Conservation (phyloP, 2,329 filamentous ascomycete species). For the Thyridium curvatum region DNA sequence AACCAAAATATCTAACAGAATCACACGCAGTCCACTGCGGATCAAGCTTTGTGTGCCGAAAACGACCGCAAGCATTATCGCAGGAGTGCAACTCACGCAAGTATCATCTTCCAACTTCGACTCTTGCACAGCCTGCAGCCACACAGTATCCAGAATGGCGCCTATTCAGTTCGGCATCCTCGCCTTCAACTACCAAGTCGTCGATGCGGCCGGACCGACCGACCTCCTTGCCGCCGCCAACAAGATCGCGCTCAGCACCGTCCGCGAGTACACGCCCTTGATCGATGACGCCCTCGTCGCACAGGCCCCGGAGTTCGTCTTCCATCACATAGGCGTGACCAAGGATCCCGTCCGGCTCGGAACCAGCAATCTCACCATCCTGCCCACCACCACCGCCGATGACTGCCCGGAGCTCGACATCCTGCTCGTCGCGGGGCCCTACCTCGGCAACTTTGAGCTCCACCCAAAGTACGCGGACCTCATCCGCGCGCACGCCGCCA, state of each 20-base stretch:
- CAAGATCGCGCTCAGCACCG: constrained; percentile 10
- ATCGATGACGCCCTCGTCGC: constrained; percentile 12
- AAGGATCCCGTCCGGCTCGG: constrained; percentile 15
- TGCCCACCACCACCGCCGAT: constrained; percentile 23
- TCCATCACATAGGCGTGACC: constrained; percentile 26
- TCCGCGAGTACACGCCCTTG: constrained; percentile 6
- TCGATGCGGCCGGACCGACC: constrained; percentile 23
- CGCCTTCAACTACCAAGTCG: constrained; percentile 21
- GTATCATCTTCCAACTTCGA: too few species aligned
- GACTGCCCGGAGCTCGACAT: constrained; percentile 28
- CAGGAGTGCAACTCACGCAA: too few species aligned
- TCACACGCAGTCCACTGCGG: too few species aligned
- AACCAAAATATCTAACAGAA: too few species aligned
- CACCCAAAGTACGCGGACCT: constrained; percentile 21
- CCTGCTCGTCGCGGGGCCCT: constrained; percentile 27
- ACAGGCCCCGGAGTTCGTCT: constrained; percentile 19
- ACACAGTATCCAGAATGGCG: constrained; percentile 6
- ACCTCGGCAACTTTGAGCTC: constrained; percentile 17
- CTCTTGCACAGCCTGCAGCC: too few species aligned
- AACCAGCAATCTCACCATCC: constrained; percentile 5
- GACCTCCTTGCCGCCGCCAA: constrained; percentile 20
- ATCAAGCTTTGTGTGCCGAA: too few species aligned
- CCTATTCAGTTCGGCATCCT: constrained; percentile 18
- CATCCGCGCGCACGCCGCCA: constrained; percentile 24
- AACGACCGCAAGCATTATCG: too few species aligned